A percentile compares a stretch with the other conserved stretches of the same genome.
These are phyloP conservation scores for Ogataea haglerorum DNA, from an alignment of 805 yeast species.

Conservation along the genomic window DNA sequence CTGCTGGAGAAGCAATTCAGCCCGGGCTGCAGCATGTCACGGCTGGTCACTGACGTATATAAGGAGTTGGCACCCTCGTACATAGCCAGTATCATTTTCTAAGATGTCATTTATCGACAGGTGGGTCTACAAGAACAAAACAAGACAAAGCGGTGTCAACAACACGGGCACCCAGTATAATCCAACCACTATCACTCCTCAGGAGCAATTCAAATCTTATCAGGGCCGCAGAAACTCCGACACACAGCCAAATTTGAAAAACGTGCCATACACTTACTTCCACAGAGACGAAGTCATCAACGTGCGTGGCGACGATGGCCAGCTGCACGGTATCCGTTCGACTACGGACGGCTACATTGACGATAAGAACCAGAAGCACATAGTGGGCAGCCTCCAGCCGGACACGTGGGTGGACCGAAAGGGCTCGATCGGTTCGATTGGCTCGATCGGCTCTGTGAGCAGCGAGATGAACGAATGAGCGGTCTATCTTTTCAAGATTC, in stretches of 20 bases:
- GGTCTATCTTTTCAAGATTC: not conserved
- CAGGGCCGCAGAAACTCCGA: conserved; percentile 6
- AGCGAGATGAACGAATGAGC: conserved; percentile 1
- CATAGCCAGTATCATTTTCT: not conserved
- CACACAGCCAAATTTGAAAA: conserved; percentile 29
- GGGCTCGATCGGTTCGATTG: conserved; percentile 13
- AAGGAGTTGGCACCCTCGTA: not conserved
- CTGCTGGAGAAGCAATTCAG: not conserved
- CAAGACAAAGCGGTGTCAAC: conserved; percentile 17
- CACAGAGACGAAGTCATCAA: conserved; percentile 7
- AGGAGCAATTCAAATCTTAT: conserved; percentile 15
- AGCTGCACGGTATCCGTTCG: not conserved
- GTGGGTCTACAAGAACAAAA: conserved; percentile 29
- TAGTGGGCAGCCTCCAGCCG: not conserved
- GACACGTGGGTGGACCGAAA: conserved; percentile 6
- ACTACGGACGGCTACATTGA: conserved; percentile 3
- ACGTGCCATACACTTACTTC: conserved; percentile 30
- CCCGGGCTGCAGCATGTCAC: conserved; percentile 4
- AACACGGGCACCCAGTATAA: conserved; percentile 29
- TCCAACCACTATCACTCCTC: conserved; percentile 9
- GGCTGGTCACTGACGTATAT: conserved; percentile 1
- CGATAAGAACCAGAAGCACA: not conserved
- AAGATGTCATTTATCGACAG: conserved; percentile 35
- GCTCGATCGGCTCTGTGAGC: conserved; percentile 2
- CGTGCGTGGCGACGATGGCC: conserved; percentile 3